These are phyloP conservation scores for Priceomyces medius DNA, from an alignment of 805 yeast genomes.

Conservation along the genomic window DNA sequence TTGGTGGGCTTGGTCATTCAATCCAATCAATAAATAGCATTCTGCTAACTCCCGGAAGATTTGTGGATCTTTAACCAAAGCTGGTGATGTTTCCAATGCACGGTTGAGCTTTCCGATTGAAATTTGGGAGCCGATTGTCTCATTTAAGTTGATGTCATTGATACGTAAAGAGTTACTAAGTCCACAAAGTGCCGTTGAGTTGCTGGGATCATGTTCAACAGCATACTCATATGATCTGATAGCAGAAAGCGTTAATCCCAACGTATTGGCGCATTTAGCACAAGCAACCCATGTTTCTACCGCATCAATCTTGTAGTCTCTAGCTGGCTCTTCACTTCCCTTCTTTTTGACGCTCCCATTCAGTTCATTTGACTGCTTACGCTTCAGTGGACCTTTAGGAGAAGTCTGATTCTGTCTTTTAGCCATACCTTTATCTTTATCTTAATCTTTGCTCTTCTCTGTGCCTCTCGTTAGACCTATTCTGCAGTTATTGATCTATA, in stretches of 20 bases:
- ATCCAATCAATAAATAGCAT: slow-evolving; percentile 47
- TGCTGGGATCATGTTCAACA: slow-evolving; percentile 40
- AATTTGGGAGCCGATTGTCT: slow-evolving; percentile 38
- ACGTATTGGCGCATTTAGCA: slow-evolving; percentile 45
- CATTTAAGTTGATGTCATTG: slow-evolving; percentile 37
- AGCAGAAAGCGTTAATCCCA: slow-evolving; percentile 42
- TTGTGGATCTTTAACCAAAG: slow-evolving; percentile 35
- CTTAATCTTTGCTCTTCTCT: background rate
- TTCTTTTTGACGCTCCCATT: background rate
- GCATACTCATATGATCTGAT: slow-evolving; percentile 45
- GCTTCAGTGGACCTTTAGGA: slow-evolving; percentile 5
- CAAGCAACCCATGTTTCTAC: slow-evolving; percentile 47
- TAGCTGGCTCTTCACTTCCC: background rate
- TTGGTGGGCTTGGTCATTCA: slow-evolving; percentile 53
- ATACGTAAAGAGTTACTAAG: slow-evolving; percentile 40
- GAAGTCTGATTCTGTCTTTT: slow-evolving; percentile 8
- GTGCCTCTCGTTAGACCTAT: no score
- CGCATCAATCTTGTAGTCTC: slow-evolving; percentile 22
- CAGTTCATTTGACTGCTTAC: slow-evolving; percentile 4
- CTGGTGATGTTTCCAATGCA: slow-evolving; percentile 37
- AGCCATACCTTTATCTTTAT: slow-evolving; percentile 5
- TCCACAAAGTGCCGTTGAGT: slow-evolving; percentile 42
- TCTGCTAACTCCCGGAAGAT: slow-evolving; percentile 53
- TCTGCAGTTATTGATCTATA: no score
- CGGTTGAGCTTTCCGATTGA: slow-evolving; percentile 42